Conservation (phyloP, 768 basidiomycete genomes). For the Chlorophyllum brunneum region DNA sequence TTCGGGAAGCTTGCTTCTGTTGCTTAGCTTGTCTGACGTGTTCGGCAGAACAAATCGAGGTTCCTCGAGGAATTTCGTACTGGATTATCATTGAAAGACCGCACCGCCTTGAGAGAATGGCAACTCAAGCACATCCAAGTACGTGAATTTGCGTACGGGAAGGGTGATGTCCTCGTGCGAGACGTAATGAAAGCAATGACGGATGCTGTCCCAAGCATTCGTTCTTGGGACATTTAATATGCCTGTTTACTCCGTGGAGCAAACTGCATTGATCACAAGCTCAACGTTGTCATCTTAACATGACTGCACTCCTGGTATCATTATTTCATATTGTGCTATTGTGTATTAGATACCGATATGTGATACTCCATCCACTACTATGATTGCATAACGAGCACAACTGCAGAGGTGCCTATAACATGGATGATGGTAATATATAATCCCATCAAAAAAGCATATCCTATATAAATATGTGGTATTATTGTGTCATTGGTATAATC, state of each 20-base stretch:
- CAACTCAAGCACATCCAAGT: background rate
- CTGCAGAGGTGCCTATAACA: too few species aligned
- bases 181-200: background rate
- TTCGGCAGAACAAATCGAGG: background rate
- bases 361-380: too few species aligned
- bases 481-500: slow-evolving; percentile 9
- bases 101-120: background rate
- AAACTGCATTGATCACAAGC: too few species aligned
- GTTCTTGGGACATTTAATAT: background rate
- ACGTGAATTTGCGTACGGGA: slow-evolving; percentile 6
- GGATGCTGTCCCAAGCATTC: background rate
- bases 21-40: too few species aligned
- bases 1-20: background rate
- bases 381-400: too few species aligned
- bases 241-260: too few species aligned
- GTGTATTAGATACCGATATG: too few species aligned
- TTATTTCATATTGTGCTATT: too few species aligned
- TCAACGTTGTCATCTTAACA: too few species aligned
- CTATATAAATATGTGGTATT: background rate
- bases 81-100: background rate
- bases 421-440: too few species aligned
- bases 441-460: too few species aligned
- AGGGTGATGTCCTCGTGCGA: slow-evolving; percentile 4
- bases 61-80: slow-evolving; percentile 1
- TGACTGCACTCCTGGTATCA: too few species aligned